These are phyloP conservation scores for Tetracladium marchalianum DNA, from an alignment of 495 filamentous ascomycete genomes.

Conservation along the genomic window DNA sequence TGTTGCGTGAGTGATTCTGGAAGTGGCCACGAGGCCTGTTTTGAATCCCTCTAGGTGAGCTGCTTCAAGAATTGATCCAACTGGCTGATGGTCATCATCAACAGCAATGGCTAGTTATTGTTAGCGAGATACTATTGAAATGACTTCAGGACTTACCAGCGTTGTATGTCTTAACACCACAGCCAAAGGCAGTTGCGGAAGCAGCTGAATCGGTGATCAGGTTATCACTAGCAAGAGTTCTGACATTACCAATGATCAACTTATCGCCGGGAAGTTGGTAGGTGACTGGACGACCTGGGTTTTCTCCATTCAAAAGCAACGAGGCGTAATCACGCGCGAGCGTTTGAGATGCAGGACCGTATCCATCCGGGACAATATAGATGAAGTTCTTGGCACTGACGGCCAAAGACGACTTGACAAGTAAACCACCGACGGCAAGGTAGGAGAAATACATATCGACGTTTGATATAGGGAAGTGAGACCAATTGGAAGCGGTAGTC, in stretches of 20 bases:
- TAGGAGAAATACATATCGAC: too few relatives aligned
- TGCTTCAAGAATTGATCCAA: conserved; percentile 24
- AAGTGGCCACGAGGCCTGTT: conserved; percentile 26
- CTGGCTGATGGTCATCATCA: conserved; percentile 17
- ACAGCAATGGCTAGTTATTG: conserved; percentile 12
- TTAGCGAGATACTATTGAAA: background rate
- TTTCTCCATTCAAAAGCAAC: conserved; percentile 18
- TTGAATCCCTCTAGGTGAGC: conserved; percentile 23
- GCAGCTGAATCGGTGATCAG: conserved; percentile 26
- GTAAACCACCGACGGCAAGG: too few relatives aligned
- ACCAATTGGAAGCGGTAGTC: too few relatives aligned
- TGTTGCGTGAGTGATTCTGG: conserved; percentile 23
- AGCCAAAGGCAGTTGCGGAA: conserved; percentile 25
- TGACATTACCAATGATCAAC: conserved; percentile 23
- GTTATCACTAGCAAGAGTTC: conserved; percentile 22
- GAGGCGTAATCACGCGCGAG: conserved; percentile 23
- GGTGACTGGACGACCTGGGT: conserved; percentile 5
- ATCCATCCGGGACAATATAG: conserved; percentile 17
- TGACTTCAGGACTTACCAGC: conserved; percentile 8
- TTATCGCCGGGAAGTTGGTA: conserved; percentile 20
- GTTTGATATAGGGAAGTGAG: too few relatives aligned
- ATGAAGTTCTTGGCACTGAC: background rate
- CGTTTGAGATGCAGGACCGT: conserved; percentile 22
- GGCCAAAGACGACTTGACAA: too few relatives aligned
- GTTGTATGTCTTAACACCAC: conserved; percentile 25